Conservation (phyloP, 164 flowering plant genomes). For the Vitis rupestris region DNA sequence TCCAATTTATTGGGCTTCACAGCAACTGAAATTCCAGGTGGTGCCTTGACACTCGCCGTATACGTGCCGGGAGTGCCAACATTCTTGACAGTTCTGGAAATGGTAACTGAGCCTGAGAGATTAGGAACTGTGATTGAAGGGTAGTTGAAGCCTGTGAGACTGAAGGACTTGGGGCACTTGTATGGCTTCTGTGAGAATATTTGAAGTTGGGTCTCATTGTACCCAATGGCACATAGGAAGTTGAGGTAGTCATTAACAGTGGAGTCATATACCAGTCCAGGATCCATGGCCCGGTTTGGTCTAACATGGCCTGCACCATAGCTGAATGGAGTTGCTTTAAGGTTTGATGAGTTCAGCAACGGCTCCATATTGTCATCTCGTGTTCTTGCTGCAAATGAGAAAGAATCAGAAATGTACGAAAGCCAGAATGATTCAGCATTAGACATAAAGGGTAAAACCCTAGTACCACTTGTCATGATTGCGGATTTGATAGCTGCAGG, state of each 20-base stretch:
- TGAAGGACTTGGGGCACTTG: conserved; percentile 25
- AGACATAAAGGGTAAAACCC: too few relatives aligned
- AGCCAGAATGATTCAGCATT: not conserved
- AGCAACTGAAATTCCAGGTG: conserved; percentile 33
- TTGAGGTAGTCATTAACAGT: conserved; percentile 32
- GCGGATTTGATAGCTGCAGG: conserved; percentile 77
- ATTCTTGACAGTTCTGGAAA: conserved; percentile 48
- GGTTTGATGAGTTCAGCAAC: conserved; percentile 19
- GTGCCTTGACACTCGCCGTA: conserved; percentile 25
- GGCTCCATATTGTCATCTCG: conserved; percentile 32
- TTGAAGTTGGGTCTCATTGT: conserved; percentile 21
- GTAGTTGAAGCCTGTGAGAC: conserved; percentile 35
- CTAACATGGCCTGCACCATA: conserved; percentile 64
- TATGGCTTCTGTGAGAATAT: conserved; percentile 18
- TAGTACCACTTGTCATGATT: conserved; percentile 66
- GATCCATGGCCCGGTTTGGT: conserved; percentile 61
- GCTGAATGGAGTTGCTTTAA: conserved; percentile 45
- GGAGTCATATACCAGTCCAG: conserved; percentile 67
- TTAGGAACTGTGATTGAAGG: conserved; percentile 42
- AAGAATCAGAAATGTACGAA: not conserved
- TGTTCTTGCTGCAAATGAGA: conserved; percentile 39
- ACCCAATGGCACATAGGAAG: conserved; percentile 42
- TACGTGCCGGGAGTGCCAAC: conserved; percentile 68
- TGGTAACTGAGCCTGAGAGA: conserved; percentile 13
- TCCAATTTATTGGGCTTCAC: conserved; percentile 46